These are phyloP conservation scores for Ceratobasidium sp. DNA, from an alignment of 1,284 basidiomycete species.

Conservation along the genomic window DNA sequence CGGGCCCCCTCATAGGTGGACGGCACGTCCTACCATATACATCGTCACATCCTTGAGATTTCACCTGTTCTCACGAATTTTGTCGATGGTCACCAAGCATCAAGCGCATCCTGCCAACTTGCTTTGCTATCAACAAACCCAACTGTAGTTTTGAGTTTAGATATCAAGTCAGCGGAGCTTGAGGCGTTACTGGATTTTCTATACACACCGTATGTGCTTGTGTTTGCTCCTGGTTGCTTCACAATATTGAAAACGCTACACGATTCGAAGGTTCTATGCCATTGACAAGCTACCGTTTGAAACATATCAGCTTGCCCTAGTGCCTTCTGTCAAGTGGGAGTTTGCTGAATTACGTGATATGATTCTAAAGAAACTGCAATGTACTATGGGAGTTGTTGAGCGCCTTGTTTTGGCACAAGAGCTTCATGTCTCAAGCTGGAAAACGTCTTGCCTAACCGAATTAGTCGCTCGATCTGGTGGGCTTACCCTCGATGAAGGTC, in stretches of 20 bases:
- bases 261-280: background rate
- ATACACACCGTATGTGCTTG: slow-evolving; percentile 2
- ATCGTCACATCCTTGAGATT: too few relatives aligned
- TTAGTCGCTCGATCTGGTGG: background rate
- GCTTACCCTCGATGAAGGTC: background rate
- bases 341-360: background rate
- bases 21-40: too few relatives aligned
- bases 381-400: background rate
- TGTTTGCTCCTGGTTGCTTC: too few relatives aligned
- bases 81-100: too few relatives aligned
- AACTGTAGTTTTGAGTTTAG: too few relatives aligned
- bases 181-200: slow-evolving; percentile 7
- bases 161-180: too few relatives aligned
- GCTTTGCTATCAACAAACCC: too few relatives aligned
- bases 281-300: background rate
- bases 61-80: too few relatives aligned
- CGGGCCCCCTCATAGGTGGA: too few relatives aligned
- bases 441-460: background rate
- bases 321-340: background rate
- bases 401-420: background rate
- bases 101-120: too few relatives aligned
- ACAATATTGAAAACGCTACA: background rate
- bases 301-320: background rate
- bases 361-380: background rate
- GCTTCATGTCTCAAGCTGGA: background rate